Evolutionary conservation across 805 yeast genomes (phyloP), one percentile per base, ranked within the genome.

Genomic region (Pichia sporocuriosa): DNA sequence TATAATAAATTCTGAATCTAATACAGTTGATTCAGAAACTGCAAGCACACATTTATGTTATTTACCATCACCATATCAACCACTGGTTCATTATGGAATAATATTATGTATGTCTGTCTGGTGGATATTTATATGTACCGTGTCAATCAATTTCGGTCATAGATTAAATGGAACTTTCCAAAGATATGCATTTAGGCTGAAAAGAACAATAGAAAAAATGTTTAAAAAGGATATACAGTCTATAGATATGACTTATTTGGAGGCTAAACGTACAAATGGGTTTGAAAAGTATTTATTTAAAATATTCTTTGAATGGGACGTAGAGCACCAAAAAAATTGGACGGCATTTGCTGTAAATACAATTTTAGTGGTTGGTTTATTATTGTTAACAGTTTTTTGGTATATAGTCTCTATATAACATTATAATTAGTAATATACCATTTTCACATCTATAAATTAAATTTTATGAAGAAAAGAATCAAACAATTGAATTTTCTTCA

Each of bases 31-130:
- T 16, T 53, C 55, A 15, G 58, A 52, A 37, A 61, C 64, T 3
- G 45, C 58, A 6, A 45, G 46, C 31, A 46, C 62, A 11, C 42
- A 56, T 22, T 44, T 61, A 22, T 61, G 65, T 35, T 60, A 54
- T 43, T 44, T 61, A 8, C 63, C 65, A 9, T 54, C 55, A 12
- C 56, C 57, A 6, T 51, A 46, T 35, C 40, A 36, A 20, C 47
- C 62, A 13, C n/a, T 59, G 11, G 38, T 39, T 15, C 42, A 48
- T 33, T 60, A 60, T 39, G 15, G 35, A 6, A 19, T 47, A 4
- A n/a, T 40, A 3, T 34, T 51, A 6, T 17, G 43, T 0, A 5
- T 52, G 1, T 48, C 53, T 8, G 22, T 47, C 2, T 12, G 35
- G 3, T 48, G 62, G 35, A 34, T 58, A 23, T 51, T 46, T n/a